Base-by-base conservation (phyloP, 2,329 filamentous ascomycete species). In the Peltaster fructicola region DNA sequence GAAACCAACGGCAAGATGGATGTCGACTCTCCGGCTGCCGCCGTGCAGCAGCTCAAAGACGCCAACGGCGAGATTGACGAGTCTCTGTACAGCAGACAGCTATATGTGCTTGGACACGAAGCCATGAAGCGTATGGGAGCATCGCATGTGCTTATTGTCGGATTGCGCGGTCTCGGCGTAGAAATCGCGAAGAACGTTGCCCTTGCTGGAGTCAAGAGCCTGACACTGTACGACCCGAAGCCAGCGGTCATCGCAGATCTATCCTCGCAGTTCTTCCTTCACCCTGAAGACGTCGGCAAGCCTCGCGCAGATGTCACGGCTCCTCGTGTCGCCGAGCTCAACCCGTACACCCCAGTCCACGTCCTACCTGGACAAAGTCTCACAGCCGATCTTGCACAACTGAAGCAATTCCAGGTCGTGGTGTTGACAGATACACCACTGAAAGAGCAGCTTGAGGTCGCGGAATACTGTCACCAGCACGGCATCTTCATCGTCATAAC, bases 161-260 rank as follows among this genome's bases (percentile, higher is more conserved):
- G 88, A 36, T 61, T 95, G 39, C 85, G 88, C 52, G 88, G 88
- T 25, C 68, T 98, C 19, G 88, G 88, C 59, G 85, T 93, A 28
- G 88, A 98, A 57, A 88, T 98, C 43, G 85, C 88, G 46, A 98
- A 98, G 67, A 98, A 98, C 47, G 81, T 98, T 45, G 88, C 88
- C 31, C 73, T 98, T 41, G 88, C 88, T 41, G 88, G 88, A 51
- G 88, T 98, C 56, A 98, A 98, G 65, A 93, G 84, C 47, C 60
- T 98, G 39, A 88, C 85, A 2, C 67, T 98, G 27, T 80, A 82
- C 60, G 88, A 98, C 49, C 85, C 88, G 22, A 70, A 73, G 23
- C 80, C 80, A 20, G 76, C 79, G 26, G 65, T 73, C 39, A 76
- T 93, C 40, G 66, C 80, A 41, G 88, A 98, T 48, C 71, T 98